A percentile compares a stretch with the other conserved stretches of the same genome.
Conservation (phyloP, 2,329 filamentous ascomycete species). For the Berkeleyomyces basicola region DNA sequence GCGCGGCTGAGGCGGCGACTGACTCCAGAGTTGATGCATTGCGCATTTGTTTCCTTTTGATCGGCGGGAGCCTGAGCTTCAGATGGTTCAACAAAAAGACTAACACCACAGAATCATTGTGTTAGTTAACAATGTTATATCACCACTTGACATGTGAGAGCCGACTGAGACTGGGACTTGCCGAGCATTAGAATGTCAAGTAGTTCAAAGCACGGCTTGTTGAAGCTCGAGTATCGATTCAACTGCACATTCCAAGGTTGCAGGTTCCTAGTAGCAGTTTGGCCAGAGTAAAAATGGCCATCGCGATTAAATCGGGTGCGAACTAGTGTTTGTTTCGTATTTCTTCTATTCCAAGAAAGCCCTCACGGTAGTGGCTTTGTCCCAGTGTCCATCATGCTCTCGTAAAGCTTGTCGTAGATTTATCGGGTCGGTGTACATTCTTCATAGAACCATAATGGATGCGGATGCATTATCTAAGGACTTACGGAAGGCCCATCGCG, state of each 20-base stretch:
- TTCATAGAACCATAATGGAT: too few species aligned
- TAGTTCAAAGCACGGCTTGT: not conserved
- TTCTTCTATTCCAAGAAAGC: too few species aligned
- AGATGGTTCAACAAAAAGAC: not conserved
- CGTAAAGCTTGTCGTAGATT: too few species aligned
- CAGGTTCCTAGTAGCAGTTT: not conserved
- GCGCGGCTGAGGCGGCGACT: not conserved
- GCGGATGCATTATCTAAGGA: not conserved
- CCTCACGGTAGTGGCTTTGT: too few species aligned
- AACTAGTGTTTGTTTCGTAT: not conserved
- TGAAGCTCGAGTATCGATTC: not conserved
- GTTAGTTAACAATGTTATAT: not conserved
- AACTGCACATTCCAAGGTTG: not conserved
- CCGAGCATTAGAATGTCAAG: not conserved
- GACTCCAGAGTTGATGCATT: not conserved
- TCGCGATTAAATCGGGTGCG: not conserved
- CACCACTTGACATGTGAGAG: not conserved
- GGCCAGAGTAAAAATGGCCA: not conserved
- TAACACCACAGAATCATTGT: not conserved
- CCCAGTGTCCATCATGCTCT: too few species aligned
- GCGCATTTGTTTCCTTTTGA: not conserved
- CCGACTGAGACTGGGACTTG: not conserved
- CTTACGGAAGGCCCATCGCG: conserved; percentile 2
- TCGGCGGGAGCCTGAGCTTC: not conserved
- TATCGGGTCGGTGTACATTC: too few species aligned